Base-by-base conservation (phyloP, 202 grass and related monocot species). In the Musa balbisiana region DNA sequence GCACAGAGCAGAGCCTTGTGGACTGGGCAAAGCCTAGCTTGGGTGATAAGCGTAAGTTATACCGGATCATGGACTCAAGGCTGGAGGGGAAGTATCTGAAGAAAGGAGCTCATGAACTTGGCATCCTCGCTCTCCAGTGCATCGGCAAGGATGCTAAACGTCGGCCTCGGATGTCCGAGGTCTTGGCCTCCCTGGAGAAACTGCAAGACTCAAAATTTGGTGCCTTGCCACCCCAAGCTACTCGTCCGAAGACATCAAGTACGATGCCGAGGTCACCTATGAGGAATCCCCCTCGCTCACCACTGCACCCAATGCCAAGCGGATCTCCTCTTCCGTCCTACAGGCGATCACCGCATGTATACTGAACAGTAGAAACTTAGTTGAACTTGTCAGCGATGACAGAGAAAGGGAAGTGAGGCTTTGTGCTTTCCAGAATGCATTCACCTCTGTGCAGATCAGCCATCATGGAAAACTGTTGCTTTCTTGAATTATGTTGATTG, bases 21-120 rank as follows among this genome's bases (percentile, higher is more conserved):
- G 93, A 97, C 60, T 97, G 93, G 90, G 82, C 89, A 9, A 93
- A 86, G 81, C 93, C 93, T 8, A 82, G 76, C 80, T 29, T 97
- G 22, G 78, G 78, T 0, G 93, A 97, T 76, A 97, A 97, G 82
- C 87, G 93, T 9, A 86, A 74, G 71, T 69, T 97, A 52, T 91
- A 97, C 84, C 88, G 90, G 1, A 81, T 97, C 69, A 97, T 97
- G 90, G 93, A 97, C 75, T 80, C 93, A 0, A 92, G 83, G 73
- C 69, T 97, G 21, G 93, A 85, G 83, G 93, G 90, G 29, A 90
- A 89, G 78, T 97, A 97, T 74, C 87, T 88, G 0, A 97, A 93
- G 76, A 97, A 93, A 70, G 86, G 88, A 0, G 93, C 93, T 0
- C 81, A 93, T 2, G 84, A 88, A 78, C 80, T 93, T 0, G 87